Evolutionary conservation across 2,329 filamentous ascomycete species (phyloP).

Genomic region (Calycina herbarum): DNA sequence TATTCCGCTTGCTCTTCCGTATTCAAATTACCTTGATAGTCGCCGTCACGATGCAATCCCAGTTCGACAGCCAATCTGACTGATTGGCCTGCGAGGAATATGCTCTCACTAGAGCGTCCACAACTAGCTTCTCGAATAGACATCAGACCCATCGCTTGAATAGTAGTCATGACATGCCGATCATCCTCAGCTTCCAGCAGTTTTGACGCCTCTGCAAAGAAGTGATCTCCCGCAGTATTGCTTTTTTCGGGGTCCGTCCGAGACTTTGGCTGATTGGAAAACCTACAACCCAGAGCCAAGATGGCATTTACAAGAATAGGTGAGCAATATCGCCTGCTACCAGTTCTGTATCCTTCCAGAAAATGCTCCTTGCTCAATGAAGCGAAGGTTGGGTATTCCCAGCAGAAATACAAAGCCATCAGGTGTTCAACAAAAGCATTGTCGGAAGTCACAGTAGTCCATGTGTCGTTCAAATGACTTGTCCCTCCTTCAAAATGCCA

Average conservation of each 20-base stretch:
- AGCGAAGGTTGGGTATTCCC: slow-evolving; percentile 74
- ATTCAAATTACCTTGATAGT: slow-evolving; percentile 26
- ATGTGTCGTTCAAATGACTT: slow-evolving; percentile 67
- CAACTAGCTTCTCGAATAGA: slow-evolving; percentile 72
- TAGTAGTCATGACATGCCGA: slow-evolving; percentile 65
- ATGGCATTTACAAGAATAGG: slow-evolving; percentile 39
- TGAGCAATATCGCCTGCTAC: slow-evolving; percentile 36
- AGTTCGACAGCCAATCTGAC: slow-evolving; percentile 65
- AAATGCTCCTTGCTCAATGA: slow-evolving; percentile 57
- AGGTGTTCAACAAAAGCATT: slow-evolving; percentile 60
- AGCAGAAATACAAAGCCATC: slow-evolving; percentile 69
- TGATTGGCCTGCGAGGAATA: slow-evolving; percentile 71
- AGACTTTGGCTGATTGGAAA: slow-evolving; percentile 66
- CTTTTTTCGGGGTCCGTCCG: slow-evolving; percentile 61
- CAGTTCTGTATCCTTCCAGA: slow-evolving; percentile 28
- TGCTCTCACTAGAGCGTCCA: slow-evolving; percentile 70
- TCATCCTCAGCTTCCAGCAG: slow-evolving; percentile 60
- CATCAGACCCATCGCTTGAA: slow-evolving; percentile 76
- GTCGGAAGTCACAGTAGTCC: slow-evolving; percentile 64
- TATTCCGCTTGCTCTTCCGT: slow-evolving; percentile 48
- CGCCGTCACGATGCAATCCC: slow-evolving; percentile 27
- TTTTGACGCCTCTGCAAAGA: slow-evolving; percentile 67
- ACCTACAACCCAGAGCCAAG: slow-evolving; percentile 60
- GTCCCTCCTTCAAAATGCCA: slow-evolving; percentile 63
- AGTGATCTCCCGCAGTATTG: slow-evolving; percentile 70